These are phyloP conservation scores for Cercospora sp. DNA, from an alignment of 2,329 filamentous ascomycete species.

Conservation along the genomic window DNA sequence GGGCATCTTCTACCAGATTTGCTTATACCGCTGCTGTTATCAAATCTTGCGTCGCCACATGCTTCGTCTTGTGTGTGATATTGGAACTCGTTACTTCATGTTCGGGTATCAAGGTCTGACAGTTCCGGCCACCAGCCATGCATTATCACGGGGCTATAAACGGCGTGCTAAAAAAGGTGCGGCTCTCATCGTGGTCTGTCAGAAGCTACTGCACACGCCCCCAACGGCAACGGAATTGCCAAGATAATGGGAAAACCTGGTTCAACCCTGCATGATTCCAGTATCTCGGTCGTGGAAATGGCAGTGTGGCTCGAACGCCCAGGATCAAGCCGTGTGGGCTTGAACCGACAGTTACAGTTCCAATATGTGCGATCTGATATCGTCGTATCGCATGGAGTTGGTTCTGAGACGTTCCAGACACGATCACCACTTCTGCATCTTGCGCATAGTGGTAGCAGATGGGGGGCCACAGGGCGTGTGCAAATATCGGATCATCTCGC, in stretches of 20 bases:
- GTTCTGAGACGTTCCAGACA: not conserved
- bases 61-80: not conserved
- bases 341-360: not conserved
- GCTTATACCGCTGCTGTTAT: not conserved
- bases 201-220: not conserved
- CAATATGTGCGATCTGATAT: not conserved
- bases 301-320: not conserved
- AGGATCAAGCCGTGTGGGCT: not conserved
- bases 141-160: not conserved
- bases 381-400: not conserved
- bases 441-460: not conserved
- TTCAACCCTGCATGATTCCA: not conserved
- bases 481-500: not conserved
- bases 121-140: not conserved
- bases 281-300: not conserved
- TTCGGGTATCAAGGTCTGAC: not conserved
- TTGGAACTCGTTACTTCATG: not conserved
- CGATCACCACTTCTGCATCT: not conserved
- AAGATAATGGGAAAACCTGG: not conserved
- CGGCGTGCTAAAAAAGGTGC: conserved; percentile 4
- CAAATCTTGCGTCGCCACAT: not conserved
- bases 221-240: not conserved
- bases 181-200: not conserved
- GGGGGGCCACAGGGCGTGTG: not conserved
- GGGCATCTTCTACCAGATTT: not conserved